Conservation (phyloP, 805 yeast genomes). For the Kodamaea laetipori region DNA sequence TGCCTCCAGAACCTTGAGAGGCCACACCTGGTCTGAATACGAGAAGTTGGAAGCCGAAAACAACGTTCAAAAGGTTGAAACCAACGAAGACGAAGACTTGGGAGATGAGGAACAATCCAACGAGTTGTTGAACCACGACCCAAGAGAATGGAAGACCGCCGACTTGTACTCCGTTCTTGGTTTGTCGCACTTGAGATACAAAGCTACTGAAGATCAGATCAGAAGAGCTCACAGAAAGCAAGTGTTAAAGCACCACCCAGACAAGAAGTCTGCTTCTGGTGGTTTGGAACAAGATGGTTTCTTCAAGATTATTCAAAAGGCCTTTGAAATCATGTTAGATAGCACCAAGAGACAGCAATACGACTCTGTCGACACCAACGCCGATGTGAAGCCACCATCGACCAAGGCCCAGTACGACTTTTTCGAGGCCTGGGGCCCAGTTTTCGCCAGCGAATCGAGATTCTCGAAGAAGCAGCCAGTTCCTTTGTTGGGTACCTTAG, state of each 20-base stretch:
- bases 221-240: slow-evolving; percentile 96
- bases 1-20: slow-evolving; percentile 92
- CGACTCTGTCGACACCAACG: slow-evolving; percentile 91
- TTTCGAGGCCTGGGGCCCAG: slow-evolving; percentile 89
- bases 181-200: slow-evolving; percentile 84
- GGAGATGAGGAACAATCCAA: slow-evolving; percentile 73
- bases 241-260: slow-evolving; percentile 97
- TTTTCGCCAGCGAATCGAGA: slow-evolving; percentile 86
- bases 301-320: slow-evolving; percentile 97
- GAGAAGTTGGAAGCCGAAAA: slow-evolving; percentile 91
- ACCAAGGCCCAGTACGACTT: slow-evolving; percentile 72
- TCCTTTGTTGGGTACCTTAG: slow-evolving; percentile 72
- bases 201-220: slow-evolving; percentile 89
- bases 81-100: slow-evolving; percentile 60
- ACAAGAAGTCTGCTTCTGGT: slow-evolving; percentile 91
- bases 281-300: slow-evolving; percentile 92
- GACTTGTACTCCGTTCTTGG: slow-evolving; percentile 97
- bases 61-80: slow-evolving; percentile 74
- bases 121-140: slow-evolving; percentile 82
- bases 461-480: slow-evolving; percentile 91
- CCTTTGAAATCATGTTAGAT: slow-evolving; percentile 87
- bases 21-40: slow-evolving; percentile 98
- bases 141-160: slow-evolving; percentile 97
- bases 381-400: slow-evolving; percentile 80
- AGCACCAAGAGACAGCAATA: slow-evolving; percentile 85